These are phyloP conservation scores for Vaccinium myrtillus DNA, from an alignment of 148 eudicot species.

Conservation along the genomic window DNA sequence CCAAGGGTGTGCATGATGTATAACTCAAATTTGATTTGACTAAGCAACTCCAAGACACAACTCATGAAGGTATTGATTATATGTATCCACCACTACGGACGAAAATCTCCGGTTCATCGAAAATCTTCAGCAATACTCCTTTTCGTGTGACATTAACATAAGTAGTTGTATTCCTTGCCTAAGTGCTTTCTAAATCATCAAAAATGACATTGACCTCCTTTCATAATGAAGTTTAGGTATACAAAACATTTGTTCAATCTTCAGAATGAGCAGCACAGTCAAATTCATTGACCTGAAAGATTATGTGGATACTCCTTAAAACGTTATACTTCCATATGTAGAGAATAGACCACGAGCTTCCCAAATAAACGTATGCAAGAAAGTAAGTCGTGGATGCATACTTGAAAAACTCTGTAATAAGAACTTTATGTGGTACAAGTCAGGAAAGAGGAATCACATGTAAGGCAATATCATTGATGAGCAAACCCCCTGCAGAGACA, in stretches of 20 bases:
- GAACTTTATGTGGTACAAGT: neutral
- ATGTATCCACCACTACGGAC: neutral
- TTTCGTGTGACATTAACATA: neutral
- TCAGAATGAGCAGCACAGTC: neutral
- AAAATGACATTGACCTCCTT: neutral
- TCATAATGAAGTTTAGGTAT: neutral
- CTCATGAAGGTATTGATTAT: neutral
- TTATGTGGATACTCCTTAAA: neutral
- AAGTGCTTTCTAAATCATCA: neutral
- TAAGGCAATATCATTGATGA: constrained; percentile 50
- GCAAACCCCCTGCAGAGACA: constrained; percentile 55
- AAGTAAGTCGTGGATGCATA: neutral
- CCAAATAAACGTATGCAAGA: neutral
- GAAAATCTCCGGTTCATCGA: neutral
- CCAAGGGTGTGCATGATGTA: neutral
- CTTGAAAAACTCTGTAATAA: neutral
- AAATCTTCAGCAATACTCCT: neutral
- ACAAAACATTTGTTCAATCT: neutral
- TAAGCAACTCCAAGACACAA: neutral
- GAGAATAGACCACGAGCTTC: neutral
- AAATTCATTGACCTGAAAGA: neutral
- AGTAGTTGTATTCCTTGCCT: neutral
- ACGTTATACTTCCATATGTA: neutral
- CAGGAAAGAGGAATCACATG: constrained; percentile 38
- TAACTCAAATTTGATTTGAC: neutral